Conservation (phyloP, 2,329 filamentous ascomycete genomes). For the Ambrosiella cleistominuta region DNA sequence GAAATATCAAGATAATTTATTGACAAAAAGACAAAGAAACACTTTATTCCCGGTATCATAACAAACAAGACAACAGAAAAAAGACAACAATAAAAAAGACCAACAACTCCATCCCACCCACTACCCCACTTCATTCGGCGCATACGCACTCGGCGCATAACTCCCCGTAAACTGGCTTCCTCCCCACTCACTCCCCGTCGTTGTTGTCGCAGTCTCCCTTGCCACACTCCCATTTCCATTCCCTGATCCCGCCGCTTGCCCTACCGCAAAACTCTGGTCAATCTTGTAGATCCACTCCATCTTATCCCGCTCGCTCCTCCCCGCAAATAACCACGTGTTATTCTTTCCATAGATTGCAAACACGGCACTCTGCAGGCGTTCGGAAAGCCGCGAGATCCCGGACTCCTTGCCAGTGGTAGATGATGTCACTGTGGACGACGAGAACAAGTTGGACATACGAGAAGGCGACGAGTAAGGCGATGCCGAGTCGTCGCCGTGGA, state of each 20-base stretch:
- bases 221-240: not conserved
- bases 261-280: conserved; percentile 49
- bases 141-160: conserved; percentile 5
- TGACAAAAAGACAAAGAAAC: too few species aligned
- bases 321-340: conserved; percentile 90
- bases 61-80: too few species aligned
- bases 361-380: conserved; percentile 50
- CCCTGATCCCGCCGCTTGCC: not conserved
- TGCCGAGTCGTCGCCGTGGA: conserved; percentile 36
- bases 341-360: conserved; percentile 90
- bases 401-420: conserved; percentile 17
- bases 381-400: conserved; percentile 36
- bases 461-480: not conserved
- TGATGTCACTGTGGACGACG: not conserved
- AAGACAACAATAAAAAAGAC: too few species aligned
- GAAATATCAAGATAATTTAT: too few species aligned
- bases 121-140: not conserved
- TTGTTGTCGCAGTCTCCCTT: not conserved
- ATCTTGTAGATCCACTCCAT: conserved; percentile 94
- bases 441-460: not conserved
- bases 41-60: too few species aligned
- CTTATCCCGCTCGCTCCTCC: conserved; percentile 77
- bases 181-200: not conserved
- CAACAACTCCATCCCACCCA: not conserved
- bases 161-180: conserved; percentile 2